phyloP scores from a whole-genome alignment of 2,329 filamentous ascomycete species.

The Fusarium camptoceras region DNA sequence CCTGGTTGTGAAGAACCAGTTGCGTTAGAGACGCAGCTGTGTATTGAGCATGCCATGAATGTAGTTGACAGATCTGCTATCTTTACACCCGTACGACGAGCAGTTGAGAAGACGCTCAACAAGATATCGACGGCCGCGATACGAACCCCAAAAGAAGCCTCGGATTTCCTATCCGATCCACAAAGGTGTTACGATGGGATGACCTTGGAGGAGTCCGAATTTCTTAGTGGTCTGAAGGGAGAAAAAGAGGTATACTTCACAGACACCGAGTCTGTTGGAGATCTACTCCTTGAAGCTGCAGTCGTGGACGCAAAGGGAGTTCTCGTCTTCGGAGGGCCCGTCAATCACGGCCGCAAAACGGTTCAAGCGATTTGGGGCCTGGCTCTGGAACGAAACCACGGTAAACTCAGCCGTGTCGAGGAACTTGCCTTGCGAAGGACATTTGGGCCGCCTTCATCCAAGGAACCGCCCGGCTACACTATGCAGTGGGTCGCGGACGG shows the following conservation, averaged over 20 bases:
- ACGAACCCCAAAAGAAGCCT: background rate
- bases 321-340: too few species aligned
- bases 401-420: background rate
- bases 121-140: background rate
- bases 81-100: background rate
- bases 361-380: background rate
- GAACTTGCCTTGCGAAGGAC: background rate
- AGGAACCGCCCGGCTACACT: background rate
- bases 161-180: background rate
- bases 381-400: background rate
- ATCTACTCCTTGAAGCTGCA: too few species aligned
- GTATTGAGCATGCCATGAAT: background rate
- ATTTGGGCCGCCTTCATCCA: background rate
- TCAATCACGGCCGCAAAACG: too few species aligned
- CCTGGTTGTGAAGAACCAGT: background rate
- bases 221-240: too few species aligned
- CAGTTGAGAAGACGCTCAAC: background rate
- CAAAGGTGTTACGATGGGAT: too few species aligned
- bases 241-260: too few species aligned
- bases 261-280: too few species aligned
- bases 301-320: too few species aligned
- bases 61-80: background rate
- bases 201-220: too few species aligned
- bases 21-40: background rate
- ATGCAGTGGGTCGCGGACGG: background rate